Evolutionary conservation across 345 rosid genomes (phyloP).

Genomic region (Stellera chamaejasme): DNA sequence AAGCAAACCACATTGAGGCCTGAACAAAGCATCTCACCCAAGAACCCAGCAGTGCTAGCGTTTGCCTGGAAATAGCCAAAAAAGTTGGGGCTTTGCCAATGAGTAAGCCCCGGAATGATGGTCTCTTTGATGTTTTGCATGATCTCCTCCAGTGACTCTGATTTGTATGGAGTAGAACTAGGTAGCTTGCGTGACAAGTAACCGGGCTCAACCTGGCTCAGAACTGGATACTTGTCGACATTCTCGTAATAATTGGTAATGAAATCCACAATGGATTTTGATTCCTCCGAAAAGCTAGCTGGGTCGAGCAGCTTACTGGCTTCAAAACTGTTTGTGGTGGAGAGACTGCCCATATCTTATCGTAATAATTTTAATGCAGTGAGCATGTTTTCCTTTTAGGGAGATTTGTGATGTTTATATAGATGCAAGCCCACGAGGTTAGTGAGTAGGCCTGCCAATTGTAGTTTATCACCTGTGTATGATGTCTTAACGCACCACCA

Average conservation of each 20-base stretch:
- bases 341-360: slow-evolving; percentile 6
- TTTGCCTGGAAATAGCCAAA: slow-evolving; percentile 23
- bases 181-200: slow-evolving; percentile 11
- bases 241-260: slow-evolving; percentile 16
- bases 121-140: slow-evolving; percentile 15
- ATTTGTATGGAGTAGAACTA: slow-evolving; percentile 3
- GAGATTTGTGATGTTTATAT: too few relatives aligned
- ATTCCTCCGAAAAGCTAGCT: slow-evolving; percentile 10
- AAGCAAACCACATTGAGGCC: slow-evolving; percentile 21
- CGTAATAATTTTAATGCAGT: too few relatives aligned
- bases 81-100: slow-evolving; percentile 28
- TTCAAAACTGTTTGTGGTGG: background rate
- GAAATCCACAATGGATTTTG: slow-evolving; percentile 21
- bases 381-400: too few relatives aligned
- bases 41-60: slow-evolving; percentile 27
- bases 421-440: too few relatives aligned
- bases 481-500: too few relatives aligned
- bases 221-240: slow-evolving; percentile 25
- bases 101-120: slow-evolving; percentile 23
- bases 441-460: too few relatives aligned
- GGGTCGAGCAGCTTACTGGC: slow-evolving; percentile 7
- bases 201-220: slow-evolving; percentile 22
- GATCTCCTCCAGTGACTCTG: slow-evolving; percentile 17
- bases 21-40: slow-evolving; percentile 23
- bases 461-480: too few relatives aligned